Conservation (phyloP, 805 yeast genomes). For the Zygosaccharomyces gambellarensis region DNA sequence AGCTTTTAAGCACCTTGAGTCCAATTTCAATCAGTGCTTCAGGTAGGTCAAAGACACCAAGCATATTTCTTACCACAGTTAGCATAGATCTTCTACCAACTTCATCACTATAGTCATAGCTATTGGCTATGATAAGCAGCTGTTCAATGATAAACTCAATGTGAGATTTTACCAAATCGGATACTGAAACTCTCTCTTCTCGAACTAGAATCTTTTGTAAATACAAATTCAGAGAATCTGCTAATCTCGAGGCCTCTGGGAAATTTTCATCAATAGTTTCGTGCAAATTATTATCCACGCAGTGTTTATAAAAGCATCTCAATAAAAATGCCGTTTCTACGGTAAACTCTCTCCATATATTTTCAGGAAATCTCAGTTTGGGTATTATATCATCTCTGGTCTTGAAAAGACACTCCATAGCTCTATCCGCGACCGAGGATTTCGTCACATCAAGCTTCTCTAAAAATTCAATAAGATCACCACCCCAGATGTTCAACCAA, state of each 20-base stretch:
- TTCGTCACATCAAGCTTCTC: slow-evolving; percentile 67
- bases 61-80: slow-evolving; percentile 51
- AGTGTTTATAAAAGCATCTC: slow-evolving; percentile 60
- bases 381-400: slow-evolving; percentile 58
- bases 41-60: slow-evolving; percentile 52
- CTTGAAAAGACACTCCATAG: slow-evolving; percentile 59
- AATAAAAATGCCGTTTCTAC: slow-evolving; percentile 72
- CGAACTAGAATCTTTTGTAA: slow-evolving; percentile 42
- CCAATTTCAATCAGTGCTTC: slow-evolving; percentile 52
- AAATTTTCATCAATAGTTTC: slow-evolving; percentile 61
- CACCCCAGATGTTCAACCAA: slow-evolving; percentile 68
- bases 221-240: slow-evolving; percentile 53
- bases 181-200: slow-evolving; percentile 16
- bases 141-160: slow-evolving; percentile 73
- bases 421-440: slow-evolving; percentile 61
- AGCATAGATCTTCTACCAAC: slow-evolving; percentile 79
- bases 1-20: slow-evolving; percentile 59
- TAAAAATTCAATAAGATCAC: slow-evolving; percentile 66
- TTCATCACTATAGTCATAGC: slow-evolving; percentile 85
- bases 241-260: slow-evolving; percentile 75
- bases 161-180: slow-evolving; percentile 47
- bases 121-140: slow-evolving; percentile 57
- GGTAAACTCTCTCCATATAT: slow-evolving; percentile 63
- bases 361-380: slow-evolving; percentile 55
- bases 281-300: slow-evolving; percentile 47